Base-by-base conservation (phyloP, 495 filamentous ascomycete species). In the Hyaloscypha bicolor region DNA sequence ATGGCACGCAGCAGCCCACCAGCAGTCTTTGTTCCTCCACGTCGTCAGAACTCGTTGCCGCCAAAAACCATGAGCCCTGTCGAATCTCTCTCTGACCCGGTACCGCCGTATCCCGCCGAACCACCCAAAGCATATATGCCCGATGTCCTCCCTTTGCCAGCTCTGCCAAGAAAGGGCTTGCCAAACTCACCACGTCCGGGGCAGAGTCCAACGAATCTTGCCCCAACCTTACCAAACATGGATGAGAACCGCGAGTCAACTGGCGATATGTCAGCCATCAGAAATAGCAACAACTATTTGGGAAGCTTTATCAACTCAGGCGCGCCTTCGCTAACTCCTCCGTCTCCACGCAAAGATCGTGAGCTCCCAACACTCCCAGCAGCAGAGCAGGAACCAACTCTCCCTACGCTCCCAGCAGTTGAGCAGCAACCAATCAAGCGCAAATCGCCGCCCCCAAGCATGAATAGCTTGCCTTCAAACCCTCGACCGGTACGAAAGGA, bases 261-360 rank as follows among this genome's bases (percentile, higher is more conserved):
- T 60, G 67, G 73, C 51, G 69, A 76, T 45, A 68, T 64, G 55
- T 72, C 76, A 9, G 76, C 75, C 37, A 52, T 81, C 33, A 73
- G 76, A 56, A 75, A 73, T 60, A 80, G 77, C 74, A 82, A 79
- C 63, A 78, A 82, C 37, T 82, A 81, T 63, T 76, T 84, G n/a
- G 80, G 76, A 9, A 66, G 73, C 31, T 75, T 80, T 60, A 82
- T 83, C 33, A 60, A 55, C 22, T 9, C 56, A 35, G 56, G 59
- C 6, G 37, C 16, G 9, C 9, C 37, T 21, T 21, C 12, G 9
- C 16, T 14, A 21, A 21, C 59, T 29, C 33, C 59, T 19, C 59
- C 59, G 12, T 21, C 60, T 12, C 53, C 56, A 4, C 16, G 29
- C 53, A 56, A 56, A 2, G 32, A 60, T 55, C 68, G 65, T 11